Evolutionary conservation across 352 stramenopile species (phyloP).

Genomic region (Phytophthora ramorum): DNA sequence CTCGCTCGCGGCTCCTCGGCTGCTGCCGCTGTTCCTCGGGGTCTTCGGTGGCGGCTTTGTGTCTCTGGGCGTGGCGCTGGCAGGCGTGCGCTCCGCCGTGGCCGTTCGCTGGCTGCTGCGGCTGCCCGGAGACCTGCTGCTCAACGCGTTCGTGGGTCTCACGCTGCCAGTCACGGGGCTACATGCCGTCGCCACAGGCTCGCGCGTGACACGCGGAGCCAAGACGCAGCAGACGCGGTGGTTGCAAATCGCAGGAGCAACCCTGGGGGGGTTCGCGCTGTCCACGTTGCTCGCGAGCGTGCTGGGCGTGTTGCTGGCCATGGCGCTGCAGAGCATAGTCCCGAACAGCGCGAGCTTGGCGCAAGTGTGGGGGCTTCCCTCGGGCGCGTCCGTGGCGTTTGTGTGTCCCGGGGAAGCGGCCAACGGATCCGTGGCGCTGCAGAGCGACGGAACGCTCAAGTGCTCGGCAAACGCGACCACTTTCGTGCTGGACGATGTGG

Average conservation of each 20-base stretch:
- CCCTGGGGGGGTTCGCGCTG: constrained; percentile 40
- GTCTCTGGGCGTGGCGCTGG: constrained; percentile 48
- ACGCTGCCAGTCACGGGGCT: constrained; percentile 19
- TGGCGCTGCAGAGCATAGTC: constrained; percentile 49
- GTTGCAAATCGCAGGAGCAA: constrained; percentile 17
- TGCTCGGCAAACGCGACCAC: constrained; percentile 49
- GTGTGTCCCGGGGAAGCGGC: constrained; percentile 25
- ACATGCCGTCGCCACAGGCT: constrained; percentile 19
- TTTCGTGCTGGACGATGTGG: constrained; percentile 62
- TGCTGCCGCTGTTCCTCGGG: constrained; percentile 38
- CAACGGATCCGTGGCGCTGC: constrained; percentile 41
- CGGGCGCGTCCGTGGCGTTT: constrained; percentile 28
- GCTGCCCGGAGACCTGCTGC: constrained; percentile 19
- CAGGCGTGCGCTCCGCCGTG: constrained; percentile 28
- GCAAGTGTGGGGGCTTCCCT: constrained; percentile 20
- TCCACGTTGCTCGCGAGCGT: constrained; percentile 53
- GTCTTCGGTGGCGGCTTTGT: constrained; percentile 28
- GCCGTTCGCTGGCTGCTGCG: constrained; percentile 50
- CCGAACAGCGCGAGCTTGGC: constrained; percentile 28
- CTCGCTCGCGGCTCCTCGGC: constrained; percentile 3
- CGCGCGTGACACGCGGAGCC: constrained; percentile 3
- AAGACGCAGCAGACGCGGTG: constrained; percentile 16
- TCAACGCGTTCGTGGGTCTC: constrained; percentile 25
- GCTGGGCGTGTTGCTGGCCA: constrained; percentile 53
- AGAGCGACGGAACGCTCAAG: constrained; percentile 42